A percentile compares a stretch with the other conserved stretches of the same genome.
Conservation (phyloP, 306 rosid species). For the Fagus crenata region DNA sequence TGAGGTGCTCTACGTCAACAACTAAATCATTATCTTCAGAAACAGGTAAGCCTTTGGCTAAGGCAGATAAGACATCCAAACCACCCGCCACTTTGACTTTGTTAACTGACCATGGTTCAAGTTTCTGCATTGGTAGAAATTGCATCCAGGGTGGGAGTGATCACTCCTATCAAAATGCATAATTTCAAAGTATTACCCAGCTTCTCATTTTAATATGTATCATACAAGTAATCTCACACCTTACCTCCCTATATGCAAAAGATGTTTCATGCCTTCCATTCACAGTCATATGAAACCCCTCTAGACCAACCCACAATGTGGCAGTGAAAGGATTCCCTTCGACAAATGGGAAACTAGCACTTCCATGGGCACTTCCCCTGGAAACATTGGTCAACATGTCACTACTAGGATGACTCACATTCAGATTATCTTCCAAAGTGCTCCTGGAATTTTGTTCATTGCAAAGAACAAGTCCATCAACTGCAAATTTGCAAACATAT, state of each 20-base stretch:
- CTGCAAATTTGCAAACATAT: slow-evolving; percentile 46
- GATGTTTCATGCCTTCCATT: slow-evolving; percentile 95
- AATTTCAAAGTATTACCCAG: slow-evolving; percentile 3
- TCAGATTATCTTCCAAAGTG: slow-evolving; percentile 48
- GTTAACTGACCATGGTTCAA: slow-evolving; percentile 86
- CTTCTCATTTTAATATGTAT: slow-evolving; percentile 14
- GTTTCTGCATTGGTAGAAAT: slow-evolving; percentile 64
- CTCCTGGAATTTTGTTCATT: slow-evolving; percentile 71
- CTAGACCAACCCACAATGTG: slow-evolving; percentile 82
- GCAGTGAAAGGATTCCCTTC: slow-evolving; percentile 87
- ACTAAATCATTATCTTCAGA: slow-evolving; percentile 72
- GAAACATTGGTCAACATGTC: slow-evolving; percentile 51
- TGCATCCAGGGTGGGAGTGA: slow-evolving; percentile 23
- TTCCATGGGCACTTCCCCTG: slow-evolving; percentile 58
- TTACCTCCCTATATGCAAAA: slow-evolving; percentile 93
- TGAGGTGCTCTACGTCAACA: slow-evolving; percentile 61
- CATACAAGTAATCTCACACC: slow-evolving; percentile 40
- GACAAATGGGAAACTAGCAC: slow-evolving; percentile 73
- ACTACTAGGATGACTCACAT: slow-evolving; percentile 46
- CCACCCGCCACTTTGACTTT: slow-evolving; percentile 63
- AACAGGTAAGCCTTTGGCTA: slow-evolving; percentile 91
- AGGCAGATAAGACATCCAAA: slow-evolving; percentile 62
- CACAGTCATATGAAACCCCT: slow-evolving; percentile 94
- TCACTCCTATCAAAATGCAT: slow-evolving; percentile 20
- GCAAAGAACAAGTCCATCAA: slow-evolving; percentile 91